Base-by-base conservation (phyloP, 345 rosid genomes). In the Moringa oleifera region DNA sequence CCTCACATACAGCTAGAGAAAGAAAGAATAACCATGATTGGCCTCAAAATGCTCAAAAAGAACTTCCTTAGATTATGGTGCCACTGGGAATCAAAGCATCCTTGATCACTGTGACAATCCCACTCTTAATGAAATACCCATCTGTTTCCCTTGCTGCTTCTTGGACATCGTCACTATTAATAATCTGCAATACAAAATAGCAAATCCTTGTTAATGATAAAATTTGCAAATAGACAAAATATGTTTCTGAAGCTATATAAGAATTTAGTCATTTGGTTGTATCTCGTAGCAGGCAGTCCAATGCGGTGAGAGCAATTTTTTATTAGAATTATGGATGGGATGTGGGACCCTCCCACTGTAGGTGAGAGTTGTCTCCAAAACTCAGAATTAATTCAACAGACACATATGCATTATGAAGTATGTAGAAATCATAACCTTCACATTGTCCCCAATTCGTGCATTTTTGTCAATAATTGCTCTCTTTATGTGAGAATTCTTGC, bases 111-210 rank as follows among this genome's bases (percentile, higher is more conserved):
- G 96, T 89, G 53, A 92, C 98, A 22, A 92, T 92, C 59, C 98
- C 98, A 18, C 98, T 89, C 87, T 92, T 92, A 33, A 92, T 92
- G 80, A 92, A 92, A 71, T 84, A 89, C 62, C 98, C 98, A 76
- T 92, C 96, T 0, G 98, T 85, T 73, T 92, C 98, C 57, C 96
- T 82, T 0, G 96, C 98, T 1, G 98, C 89, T 81, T 92, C 98
- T 87, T 89, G 96, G 59, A 92, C 96, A 20, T 71, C 76, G 81
- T 87, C 93, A 0, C 79, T 54, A 64, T 92, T 92, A n/a, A 92
- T 59, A 70, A 92, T 92, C 96, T 92, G 85, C 37, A 65, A 70
- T 55, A 50, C 57, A 19, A 64, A 19, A 64, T 49, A 41, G 47
- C 1, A 41, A 11, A 5, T 41, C 12, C 47, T 41, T 11, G 47